A percentile compares a stretch with the other conserved stretches of the same genome.
Evolutionary conservation across 164 flowering plant species (phyloP).

Genomic region (Magnolia changhungtana): DNA sequence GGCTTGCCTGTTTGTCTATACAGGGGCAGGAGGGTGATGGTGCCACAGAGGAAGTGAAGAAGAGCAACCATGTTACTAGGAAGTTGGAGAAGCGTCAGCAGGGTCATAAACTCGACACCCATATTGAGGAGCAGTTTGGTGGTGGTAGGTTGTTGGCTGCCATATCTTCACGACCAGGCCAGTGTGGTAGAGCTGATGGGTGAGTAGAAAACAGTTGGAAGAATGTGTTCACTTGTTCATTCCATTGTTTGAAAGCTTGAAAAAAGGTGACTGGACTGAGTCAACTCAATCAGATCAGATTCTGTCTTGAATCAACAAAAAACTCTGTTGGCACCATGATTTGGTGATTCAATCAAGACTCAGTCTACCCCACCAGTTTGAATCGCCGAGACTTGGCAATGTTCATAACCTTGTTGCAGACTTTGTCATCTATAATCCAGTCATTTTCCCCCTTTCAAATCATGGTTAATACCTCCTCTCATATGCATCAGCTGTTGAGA

Average conservation of each 20-base stretch:
- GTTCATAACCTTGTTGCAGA: neutral
- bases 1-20: neutral
- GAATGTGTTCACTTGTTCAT: neutral
- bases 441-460: neutral
- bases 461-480: too few species aligned
- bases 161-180: conserved; percentile 24
- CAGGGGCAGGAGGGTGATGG: conserved; percentile 15
- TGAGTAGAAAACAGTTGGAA: conserved; percentile 3
- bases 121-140: conserved; percentile 21
- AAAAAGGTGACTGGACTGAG: neutral
- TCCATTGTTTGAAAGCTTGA: neutral
- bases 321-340: too few species aligned
- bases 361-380: too few species aligned
- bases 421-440: neutral
- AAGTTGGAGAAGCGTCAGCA: conserved; percentile 18
- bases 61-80: conserved; percentile 18
- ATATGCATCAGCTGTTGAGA: neutral
- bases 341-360: too few species aligned
- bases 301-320: too few species aligned
- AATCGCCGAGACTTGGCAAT: too few species aligned
- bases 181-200: conserved; percentile 24
- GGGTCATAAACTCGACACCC: conserved; percentile 18
- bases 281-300: neutral
- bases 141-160: conserved; percentile 17
- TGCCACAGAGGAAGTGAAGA: conserved; percentile 14